Base-by-base conservation (phyloP, 345 rosid genomes). In the Garcia nutans region DNA sequence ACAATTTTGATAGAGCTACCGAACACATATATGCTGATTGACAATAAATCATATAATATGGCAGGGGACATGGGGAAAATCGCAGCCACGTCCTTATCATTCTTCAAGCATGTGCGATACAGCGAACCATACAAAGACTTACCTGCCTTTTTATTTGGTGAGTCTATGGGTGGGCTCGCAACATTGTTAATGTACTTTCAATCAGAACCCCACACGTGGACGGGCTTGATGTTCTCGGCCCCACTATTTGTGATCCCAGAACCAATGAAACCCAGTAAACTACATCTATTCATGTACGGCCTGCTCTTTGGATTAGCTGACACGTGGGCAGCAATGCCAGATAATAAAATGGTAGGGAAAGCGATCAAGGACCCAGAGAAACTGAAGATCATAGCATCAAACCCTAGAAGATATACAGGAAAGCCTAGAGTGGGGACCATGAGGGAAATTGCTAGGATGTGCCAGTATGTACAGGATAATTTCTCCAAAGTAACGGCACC, bases 281-380 rank as follows among this genome's bases (percentile, higher is more conserved):
- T 86, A 2, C 89, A 84, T 1, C 77, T 96, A 58, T 90, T 91
- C 70, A 74, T 86, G 69, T 96, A 93, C 49, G 97, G 98, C 11
- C 88, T 96, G 2, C 93, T 96, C 50, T 91, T 96, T 44, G 98
- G 99, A 1, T 19, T 85, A 6, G 99, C 99, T 11, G 99, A 96
- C 80, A 96, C 98, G 2, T 96, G 99, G 99, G 97, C 99, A 0
- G 82, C 89, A 5, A 90, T 96, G 93, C 98, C 98, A 0, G 97
- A 90, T 64, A 96, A 92, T 77, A 90, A 90, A 41, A 87, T 90
- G 94, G 94, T 90, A 3, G 96, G 93, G 0, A 96, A 93, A 31
- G 93, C 97, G n/a, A 88, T 93, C 37, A 89, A 83, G 71, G 98
- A 95, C 80, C 91, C 88, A 0, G 94, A 83, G 66, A 95, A 95